Evolutionary conservation across 2,329 filamentous ascomycete genomes (phyloP), one percentile per base, ranked within the genome.

Genomic region (Microascus cirrosus): DNA sequence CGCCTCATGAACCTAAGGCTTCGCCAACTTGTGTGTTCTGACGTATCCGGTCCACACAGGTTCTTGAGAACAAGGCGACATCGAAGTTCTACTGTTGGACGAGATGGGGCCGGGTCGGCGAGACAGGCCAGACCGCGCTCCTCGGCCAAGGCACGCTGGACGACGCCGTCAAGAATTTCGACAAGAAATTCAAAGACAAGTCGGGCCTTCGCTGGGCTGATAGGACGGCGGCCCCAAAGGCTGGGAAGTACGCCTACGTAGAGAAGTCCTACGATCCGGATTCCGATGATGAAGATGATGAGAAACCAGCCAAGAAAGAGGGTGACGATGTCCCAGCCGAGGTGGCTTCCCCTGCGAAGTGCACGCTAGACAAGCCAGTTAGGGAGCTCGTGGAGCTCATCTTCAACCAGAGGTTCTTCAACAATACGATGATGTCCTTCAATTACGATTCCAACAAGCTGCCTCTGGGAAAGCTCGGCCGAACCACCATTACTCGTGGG

Each of bases 381-480:
- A 84, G 90, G 66, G 73, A 82, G 10, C 73, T 95, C 22, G 85
- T 95, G 78, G 74, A 84, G 60, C 81, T 95, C 62, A 95, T 96
- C 60, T 95, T 95, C 77, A 92, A 95, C 68, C 78, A 83, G 59
- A 68, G 84, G 24, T 85, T 86, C 67, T 90, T 95, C 69, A 75
- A 81, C 24, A 78, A 78, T 22, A 81, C 83, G 39, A 87, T 90
- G 84, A 68, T 71, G 1, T 75, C 80, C 1, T 74, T 90, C 62
- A 87, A 88, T 62, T 90, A 90, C 63, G 85, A 90, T 63, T 77
- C 80, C 11, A 77, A 86, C 62, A 95, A 95, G 69, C 74, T 95
- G 48, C 90, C 90, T 0, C 75, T 95, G 1, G 91, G 90, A 4
- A 95, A 94, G 67, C 78, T 95, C 25, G 90, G 88, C 75, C 90